Conservation (phyloP, 805 yeast species). For the Jamesozyma spencerorum region DNA sequence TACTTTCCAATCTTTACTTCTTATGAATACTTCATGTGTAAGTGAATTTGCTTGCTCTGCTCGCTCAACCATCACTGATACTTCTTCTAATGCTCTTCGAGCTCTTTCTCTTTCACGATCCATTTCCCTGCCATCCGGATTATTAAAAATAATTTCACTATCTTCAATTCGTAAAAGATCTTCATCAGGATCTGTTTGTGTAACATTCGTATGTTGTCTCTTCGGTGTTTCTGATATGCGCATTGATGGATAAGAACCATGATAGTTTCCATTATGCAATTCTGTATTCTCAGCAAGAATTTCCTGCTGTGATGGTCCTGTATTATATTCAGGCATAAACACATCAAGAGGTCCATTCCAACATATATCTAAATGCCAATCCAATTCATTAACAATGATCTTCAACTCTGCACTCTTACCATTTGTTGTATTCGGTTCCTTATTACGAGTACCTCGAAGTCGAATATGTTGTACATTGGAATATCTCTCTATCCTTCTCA, state of each 20-base stretch:
- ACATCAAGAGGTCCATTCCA: constrained; percentile 30
- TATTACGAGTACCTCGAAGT: constrained; percentile 33
- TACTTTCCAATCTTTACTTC: constrained; percentile 57
- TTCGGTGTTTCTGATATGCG: neutral
- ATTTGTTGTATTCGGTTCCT: constrained; percentile 1
- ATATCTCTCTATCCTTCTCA: constrained; percentile 60
- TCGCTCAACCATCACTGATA: constrained; percentile 18
- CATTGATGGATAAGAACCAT: no score
- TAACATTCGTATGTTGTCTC: neutral
- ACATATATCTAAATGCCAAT: constrained; percentile 27
- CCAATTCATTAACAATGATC: constrained; percentile 24
- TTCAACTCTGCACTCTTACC: constrained; percentile 10
- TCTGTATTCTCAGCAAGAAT: neutral
- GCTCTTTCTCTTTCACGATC: neutral
- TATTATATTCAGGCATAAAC: constrained; percentile 5
- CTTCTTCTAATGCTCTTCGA: constrained; percentile 8
- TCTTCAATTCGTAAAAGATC: constrained; percentile 18
- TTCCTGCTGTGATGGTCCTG: neutral
- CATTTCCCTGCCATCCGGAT: neutral
- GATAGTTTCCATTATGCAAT: neutral
- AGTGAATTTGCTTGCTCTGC: constrained; percentile 15
- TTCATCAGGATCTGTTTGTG: neutral
- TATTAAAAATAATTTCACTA: constrained; percentile 15
- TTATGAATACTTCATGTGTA: constrained; percentile 39
- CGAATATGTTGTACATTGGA: constrained; percentile 42